Base-by-base conservation (phyloP, 2,329 filamentous ascomycete species). In the Scedosporium apiospermum region DNA sequence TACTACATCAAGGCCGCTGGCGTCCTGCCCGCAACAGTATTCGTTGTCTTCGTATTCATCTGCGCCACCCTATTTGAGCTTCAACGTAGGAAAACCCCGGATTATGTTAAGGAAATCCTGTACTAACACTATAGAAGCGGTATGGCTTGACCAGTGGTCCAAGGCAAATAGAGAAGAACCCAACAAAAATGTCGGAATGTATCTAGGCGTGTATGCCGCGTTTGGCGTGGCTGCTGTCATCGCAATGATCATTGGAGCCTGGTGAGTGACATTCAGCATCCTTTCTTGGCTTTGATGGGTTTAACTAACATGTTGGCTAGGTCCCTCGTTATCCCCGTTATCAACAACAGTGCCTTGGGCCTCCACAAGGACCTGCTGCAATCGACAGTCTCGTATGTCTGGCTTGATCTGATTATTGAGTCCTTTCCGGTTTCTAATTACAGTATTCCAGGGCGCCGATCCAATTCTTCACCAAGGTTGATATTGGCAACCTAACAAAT, bases 91-190 rank as follows among this genome's bases (percentile, higher is more conserved):
- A 12, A 10, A 4, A 10, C 1, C 18, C 44, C 16, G 2, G 2
- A 7, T 21, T 21, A 38, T 49, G n/a, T 49, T 6, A 49, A 18
- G 3, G 44, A n/a, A 49, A 18, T 49, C 6, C 16, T 18, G n/a
- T 41, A 76, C 83, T 7, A 75, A 83, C 46, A 77, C 76, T 0
- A 72, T 84, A 0, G 74, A 73, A 0, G 51, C 66, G 0, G 79
- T 80, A 0, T 71, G 66, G 0, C 64, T 82, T 1, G 68, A 76
- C 0, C 79, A 83, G 38, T 75, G 82, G 38, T 72, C 73, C 0
- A 62, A 49, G 3, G 72, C 72, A 55, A 12, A 62, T 0, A 65
- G 70, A 2, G 62, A 73, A 27, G 65, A 68, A 58, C 64, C 65
- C 1, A 75, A 75, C 51, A 69, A 73, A n/a, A 74, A 71, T 21